These are phyloP conservation scores for Acidiella bohemica DNA, from an alignment of 495 filamentous ascomycete genomes.

Conservation along the genomic window DNA sequence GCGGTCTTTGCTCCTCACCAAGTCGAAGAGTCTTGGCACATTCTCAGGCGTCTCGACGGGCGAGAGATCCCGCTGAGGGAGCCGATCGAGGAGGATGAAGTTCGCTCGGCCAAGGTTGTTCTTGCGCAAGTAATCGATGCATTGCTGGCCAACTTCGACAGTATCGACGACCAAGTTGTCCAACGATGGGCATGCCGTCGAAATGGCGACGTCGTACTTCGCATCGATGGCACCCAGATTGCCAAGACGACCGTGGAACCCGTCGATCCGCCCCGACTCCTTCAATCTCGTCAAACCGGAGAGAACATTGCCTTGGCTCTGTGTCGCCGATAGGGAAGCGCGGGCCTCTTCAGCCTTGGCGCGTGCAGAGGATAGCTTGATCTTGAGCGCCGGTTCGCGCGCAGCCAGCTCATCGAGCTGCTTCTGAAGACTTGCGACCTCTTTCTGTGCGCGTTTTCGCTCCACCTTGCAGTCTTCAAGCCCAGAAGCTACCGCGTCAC, in stretches of 20 bases:
- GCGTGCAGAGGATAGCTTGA: constrained; percentile 70
- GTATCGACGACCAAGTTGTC: constrained; percentile 95
- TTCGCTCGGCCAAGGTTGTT: constrained; percentile 95
- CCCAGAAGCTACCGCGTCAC: constrained; percentile 56
- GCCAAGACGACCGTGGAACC: constrained; percentile 89
- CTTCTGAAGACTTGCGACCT: constrained; percentile 52
- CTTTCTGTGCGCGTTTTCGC: constrained; percentile 57
- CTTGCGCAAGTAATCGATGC: constrained; percentile 92
- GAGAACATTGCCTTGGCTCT: constrained; percentile 86
- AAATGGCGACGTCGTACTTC: constrained; percentile 92
- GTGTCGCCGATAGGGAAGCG: constrained; percentile 72
- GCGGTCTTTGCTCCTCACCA: constrained; percentile 75
- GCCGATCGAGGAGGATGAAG: constrained; percentile 86
- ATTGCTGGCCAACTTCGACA: constrained; percentile 88
- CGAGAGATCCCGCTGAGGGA: constrained; percentile 60
- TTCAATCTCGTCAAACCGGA: constrained; percentile 84
- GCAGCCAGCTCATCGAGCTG: constrained; percentile 57
- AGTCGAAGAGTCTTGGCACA: constrained; percentile 82
- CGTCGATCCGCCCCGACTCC: constrained; percentile 89
- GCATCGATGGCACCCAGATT: constrained; percentile 92
- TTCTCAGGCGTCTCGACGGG: constrained; percentile 78
- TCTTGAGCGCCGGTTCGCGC: constrained; percentile 66
- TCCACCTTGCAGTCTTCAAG: constrained; percentile 62
- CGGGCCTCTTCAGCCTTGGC: constrained; percentile 93
- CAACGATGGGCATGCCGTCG: constrained; percentile 79